Evolutionary conservation across 495 filamentous ascomycete genomes (phyloP).

Genomic region (Neurospora tetrasperma): DNA sequence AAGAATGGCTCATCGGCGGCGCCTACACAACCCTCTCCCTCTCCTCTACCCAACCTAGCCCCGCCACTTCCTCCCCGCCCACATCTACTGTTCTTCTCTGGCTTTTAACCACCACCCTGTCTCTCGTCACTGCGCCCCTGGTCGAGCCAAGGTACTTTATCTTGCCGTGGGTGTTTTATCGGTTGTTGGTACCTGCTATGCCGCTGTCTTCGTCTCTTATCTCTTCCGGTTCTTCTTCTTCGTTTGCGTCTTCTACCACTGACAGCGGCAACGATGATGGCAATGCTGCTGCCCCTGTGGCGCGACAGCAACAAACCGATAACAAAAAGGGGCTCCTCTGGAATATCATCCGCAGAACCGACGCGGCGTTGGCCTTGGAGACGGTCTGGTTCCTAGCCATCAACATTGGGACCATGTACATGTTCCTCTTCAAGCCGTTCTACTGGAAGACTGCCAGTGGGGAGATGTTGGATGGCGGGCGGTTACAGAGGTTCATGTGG

Average conservation of each 20-base stretch:
- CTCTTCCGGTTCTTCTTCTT: background rate
- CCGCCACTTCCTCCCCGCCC: slow-evolving; percentile 9
- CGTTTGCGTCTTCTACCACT: background rate
- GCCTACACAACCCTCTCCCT: background rate
- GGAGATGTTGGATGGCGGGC: slow-evolving; percentile 56
- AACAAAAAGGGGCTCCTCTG: background rate
- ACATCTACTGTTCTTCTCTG: slow-evolving; percentile 48
- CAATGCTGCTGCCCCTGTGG: background rate
- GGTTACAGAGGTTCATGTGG: slow-evolving; percentile 91
- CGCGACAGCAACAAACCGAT: background rate
- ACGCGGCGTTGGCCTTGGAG: slow-evolving; percentile 52
- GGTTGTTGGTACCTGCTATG: slow-evolving; percentile 58
- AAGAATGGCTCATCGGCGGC: background rate
- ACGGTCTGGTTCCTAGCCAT: slow-evolving; percentile 67
- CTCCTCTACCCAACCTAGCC: background rate
- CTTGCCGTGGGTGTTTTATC: slow-evolving; percentile 89
- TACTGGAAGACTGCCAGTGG: slow-evolving; percentile 49
- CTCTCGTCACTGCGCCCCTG: slow-evolving; percentile 75
- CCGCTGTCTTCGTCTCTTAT: slow-evolving; percentile 1
- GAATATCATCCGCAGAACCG: slow-evolving; percentile 1
- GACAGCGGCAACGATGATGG: background rate
- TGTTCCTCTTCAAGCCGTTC: slow-evolving; percentile 74
- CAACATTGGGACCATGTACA: slow-evolving; percentile 63
- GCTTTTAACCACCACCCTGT: slow-evolving; percentile 61
- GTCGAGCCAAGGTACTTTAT: slow-evolving; percentile 95